Evolutionary conservation across 306 rosid genomes (phyloP).

Genomic region (Rosa persica): DNA sequence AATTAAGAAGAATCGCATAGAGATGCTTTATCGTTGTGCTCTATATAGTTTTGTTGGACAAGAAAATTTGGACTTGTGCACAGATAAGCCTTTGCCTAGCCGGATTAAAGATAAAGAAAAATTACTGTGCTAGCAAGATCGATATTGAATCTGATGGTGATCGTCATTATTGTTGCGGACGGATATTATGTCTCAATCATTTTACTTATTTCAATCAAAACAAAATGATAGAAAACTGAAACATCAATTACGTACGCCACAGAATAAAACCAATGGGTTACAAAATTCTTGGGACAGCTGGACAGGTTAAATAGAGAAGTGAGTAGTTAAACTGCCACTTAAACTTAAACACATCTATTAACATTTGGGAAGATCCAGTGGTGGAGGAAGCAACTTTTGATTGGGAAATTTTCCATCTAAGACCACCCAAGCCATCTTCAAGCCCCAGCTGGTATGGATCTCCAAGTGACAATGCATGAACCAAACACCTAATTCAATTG

Average conservation of each 20-base stretch:
- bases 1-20: neutral
- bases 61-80: neutral
- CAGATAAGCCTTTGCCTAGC: neutral
- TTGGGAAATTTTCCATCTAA: constrained; percentile 49
- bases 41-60: neutral
- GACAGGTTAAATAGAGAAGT: neutral
- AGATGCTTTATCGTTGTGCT: neutral
- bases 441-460: constrained; percentile 58
- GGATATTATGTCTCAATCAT: neutral
- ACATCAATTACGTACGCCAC: neutral
- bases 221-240: neutral
- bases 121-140: neutral
- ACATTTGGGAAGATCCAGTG: constrained; percentile 50
- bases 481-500: constrained; percentile 40
- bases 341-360: constrained; percentile 12
- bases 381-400: constrained; percentile 50
- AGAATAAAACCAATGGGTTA: constrained; percentile 1
- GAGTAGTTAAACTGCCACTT: too few species aligned
- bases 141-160: neutral
- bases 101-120: neutral
- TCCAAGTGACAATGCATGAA: constrained; percentile 58
- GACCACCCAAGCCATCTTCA: constrained; percentile 54
- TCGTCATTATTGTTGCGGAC: neutral
- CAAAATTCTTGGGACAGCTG: neutral
- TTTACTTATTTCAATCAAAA: neutral